Conservation (phyloP, 768 basidiomycete species). For the Mycena floridula region DNA sequence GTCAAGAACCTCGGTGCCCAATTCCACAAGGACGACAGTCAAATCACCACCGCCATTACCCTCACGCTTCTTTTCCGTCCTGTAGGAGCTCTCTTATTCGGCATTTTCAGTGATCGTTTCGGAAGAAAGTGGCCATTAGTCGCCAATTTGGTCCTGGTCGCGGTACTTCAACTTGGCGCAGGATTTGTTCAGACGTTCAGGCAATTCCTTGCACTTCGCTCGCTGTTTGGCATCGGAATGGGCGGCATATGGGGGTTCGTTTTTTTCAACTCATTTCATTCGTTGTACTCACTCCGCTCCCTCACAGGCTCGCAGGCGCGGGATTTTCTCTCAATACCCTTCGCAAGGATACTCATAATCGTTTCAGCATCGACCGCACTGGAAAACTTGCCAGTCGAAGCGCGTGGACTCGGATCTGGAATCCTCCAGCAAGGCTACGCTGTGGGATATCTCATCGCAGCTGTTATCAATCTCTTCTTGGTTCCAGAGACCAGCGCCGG, state of each 20-base stretch:
- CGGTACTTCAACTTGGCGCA: conserved; percentile 68
- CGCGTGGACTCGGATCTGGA: conserved; percentile 81
- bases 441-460: conserved; percentile 76
- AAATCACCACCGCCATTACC: conserved; percentile 79
- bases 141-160: conserved; percentile 63
- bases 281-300: too few relatives aligned
- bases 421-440: conserved; percentile 89
- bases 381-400: conserved; percentile 83
- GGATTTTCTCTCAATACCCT: too few relatives aligned
- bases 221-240: conserved; percentile 85
- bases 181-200: conserved; percentile 74
- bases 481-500: conserved; percentile 36
- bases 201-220: conserved; percentile 77
- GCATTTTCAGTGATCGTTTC: conserved; percentile 79
- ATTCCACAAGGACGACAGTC: conserved; percentile 34
- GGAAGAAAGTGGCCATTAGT: conserved; percentile 95
- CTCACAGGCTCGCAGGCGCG: too few relatives aligned
- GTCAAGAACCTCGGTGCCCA: conserved; percentile 39
- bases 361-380: conserved; percentile 61
- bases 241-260: conserved; percentile 88
- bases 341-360: too few relatives aligned
- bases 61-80: conserved; percentile 91
- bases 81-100: conserved; percentile 76
- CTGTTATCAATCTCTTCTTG: conserved; percentile 71
- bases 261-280: too few relatives aligned